Base-by-base conservation (phyloP, 129 eudicot species). In the Tagetes erecta region DNA sequence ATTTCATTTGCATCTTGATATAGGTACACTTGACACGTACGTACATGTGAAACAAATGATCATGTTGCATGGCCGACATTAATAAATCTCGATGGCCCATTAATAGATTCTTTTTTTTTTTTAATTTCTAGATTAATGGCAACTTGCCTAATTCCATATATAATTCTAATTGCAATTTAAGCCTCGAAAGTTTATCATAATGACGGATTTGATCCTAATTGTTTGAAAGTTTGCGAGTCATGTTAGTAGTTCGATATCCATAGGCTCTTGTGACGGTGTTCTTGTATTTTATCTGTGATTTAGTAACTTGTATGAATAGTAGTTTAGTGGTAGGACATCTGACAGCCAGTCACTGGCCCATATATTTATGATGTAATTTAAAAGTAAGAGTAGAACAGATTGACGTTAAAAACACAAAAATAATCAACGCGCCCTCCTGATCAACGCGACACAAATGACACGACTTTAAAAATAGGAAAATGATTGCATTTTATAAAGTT, bases 21-120 rank as follows among this genome's bases (percentile, higher is more conserved):
- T 60, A 60, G 35, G 9, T 35, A 60, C 42, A 35, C 42, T 6
- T 50, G 68, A 65, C 58, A 52, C 44, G 11, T 5, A 20, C 45
- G 53, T 58, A 47, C 59, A 44, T 20, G 27, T 20, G 58, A 51
- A 37, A 69, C 13, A 56, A 57, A 57, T 57, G 42, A 20, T 20
- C 27, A 35, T 34, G 14, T 41, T 72, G 34, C 47, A 64, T 79
- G 78, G 83, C 83, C 83, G 78, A 78, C 82, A 78, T 78, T 37
- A 59, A 40, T 64, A 34, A 31, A 31, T 31, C 64, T 51, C 12
- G 50, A 79, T 72, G 78, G 83, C 74, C 83, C 83, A 79, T 72
- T 41, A 71, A 42, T 31, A 49, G 78, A 71, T 64, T 55, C 58
- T 52, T 7, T 64, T 62, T 41, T 71, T 67, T 31, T 71, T 71